Evolutionary conservation across 2,329 filamentous ascomycete species (phyloP).

Genomic region (Aspergillus chevalieri): DNA sequence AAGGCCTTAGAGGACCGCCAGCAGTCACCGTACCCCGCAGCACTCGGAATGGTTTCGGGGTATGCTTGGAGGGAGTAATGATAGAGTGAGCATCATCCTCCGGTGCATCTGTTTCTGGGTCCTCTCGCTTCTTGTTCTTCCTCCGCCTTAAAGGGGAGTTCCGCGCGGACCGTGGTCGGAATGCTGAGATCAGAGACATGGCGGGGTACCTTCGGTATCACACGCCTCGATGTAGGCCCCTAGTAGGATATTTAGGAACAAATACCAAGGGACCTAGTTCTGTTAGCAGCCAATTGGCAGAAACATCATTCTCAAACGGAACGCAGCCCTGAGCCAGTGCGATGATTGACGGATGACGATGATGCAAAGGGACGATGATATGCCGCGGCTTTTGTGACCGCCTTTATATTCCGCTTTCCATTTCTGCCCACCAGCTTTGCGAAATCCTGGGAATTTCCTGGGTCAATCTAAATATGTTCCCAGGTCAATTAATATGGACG

Average conservation of each 20-base stretch:
- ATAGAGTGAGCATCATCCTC: constrained; percentile 29
- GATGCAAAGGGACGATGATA: background rate
- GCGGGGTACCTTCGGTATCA: background rate
- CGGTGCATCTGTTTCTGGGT: constrained; percentile 10
- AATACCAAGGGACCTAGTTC: too few relatives aligned
- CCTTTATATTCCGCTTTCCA: constrained; percentile 5
- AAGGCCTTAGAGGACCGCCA: constrained; percentile 45
- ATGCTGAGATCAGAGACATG: constrained; percentile 31
- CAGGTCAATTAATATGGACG: background rate
- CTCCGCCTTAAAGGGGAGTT: constrained; percentile 14
- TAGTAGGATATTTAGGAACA: too few relatives aligned
- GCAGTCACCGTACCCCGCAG: constrained; percentile 25
- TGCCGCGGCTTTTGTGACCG: background rate
- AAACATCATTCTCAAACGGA: background rate
- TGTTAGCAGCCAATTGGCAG: background rate
- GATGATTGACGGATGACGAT: background rate
- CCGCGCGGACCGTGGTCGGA: constrained; percentile 27
- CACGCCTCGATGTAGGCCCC: background rate
- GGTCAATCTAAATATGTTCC: background rate
- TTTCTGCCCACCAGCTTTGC: background rate
- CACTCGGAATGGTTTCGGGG: constrained; percentile 24
- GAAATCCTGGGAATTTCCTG: background rate
- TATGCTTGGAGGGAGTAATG: constrained; percentile 34
- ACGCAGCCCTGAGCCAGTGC: background rate
- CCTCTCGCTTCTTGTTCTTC: constrained; percentile 8